These are phyloP conservation scores for Phytophthora cryptogea DNA, from an alignment of 352 stramenopile species.

Conservation along the genomic window DNA sequence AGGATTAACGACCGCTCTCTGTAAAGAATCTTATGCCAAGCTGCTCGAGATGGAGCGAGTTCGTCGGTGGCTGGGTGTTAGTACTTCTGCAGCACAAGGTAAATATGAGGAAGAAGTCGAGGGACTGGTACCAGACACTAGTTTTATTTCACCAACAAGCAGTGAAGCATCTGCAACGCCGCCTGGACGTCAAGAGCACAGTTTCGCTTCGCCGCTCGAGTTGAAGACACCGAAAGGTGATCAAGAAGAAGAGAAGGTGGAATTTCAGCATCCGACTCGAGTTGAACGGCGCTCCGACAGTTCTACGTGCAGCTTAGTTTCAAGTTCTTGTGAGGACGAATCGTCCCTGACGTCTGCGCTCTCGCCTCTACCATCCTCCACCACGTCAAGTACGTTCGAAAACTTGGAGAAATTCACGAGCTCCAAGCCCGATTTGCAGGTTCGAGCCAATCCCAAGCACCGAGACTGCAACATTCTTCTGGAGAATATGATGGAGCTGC, in stretches of 20 bases:
- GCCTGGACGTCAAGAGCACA: neutral
- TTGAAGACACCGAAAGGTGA: neutral
- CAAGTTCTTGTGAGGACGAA: neutral
- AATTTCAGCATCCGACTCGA: neutral
- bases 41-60: slow-evolving; percentile 26
- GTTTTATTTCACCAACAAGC: slow-evolving; percentile 12
- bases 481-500: slow-evolving; percentile 32
- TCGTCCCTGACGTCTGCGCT: neutral
- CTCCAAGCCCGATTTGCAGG: neutral
- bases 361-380: neutral
- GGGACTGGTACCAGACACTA: neutral
- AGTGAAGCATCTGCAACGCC: neutral
- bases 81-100: too few species aligned
- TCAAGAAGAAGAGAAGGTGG: slow-evolving; percentile 10
- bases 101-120: neutral
- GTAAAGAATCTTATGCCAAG: slow-evolving; percentile 15
- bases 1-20: slow-evolving; percentile 4
- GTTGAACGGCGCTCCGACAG: slow-evolving; percentile 8
- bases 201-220: neutral
- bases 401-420: neutral
- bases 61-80: slow-evolving; percentile 15
- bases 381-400: neutral
- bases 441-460: slow-evolving; percentile 19
- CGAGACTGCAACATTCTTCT: slow-evolving; percentile 32
- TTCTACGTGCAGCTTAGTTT: slow-evolving; percentile 19